phyloP scores from a whole-genome alignment of 2,329 filamentous ascomycete genomes.

The Fusarium goolgardi region DNA sequence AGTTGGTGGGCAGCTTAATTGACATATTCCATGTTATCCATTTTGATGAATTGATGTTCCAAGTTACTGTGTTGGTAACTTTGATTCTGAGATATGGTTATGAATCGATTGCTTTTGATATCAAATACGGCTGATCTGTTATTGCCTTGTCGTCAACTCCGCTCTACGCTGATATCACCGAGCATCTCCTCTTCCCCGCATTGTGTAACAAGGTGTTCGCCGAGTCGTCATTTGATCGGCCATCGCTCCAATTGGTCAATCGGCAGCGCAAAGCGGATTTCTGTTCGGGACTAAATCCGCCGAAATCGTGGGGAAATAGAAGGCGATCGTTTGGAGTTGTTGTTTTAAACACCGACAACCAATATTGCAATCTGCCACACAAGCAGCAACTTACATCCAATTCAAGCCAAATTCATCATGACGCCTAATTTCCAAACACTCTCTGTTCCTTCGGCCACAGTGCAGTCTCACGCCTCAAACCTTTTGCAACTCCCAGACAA shows the following conservation, averaged over 20 bases:
- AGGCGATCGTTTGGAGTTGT: neutral
- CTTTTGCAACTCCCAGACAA: conserved; percentile 55
- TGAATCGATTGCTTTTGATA: neutral
- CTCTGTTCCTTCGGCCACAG: conserved; percentile 53
- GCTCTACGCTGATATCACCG: conserved; percentile 22
- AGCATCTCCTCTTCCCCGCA: conserved; percentile 23
- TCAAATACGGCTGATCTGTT: neutral
- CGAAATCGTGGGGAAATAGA: conserved; percentile 7
- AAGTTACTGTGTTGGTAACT: neutral
- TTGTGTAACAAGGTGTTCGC: neutral
- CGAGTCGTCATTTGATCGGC: conserved; percentile 6
- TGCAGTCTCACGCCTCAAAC: conserved; percentile 60
- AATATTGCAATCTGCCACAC: neutral
- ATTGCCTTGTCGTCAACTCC: neutral
- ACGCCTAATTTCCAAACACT: conserved; percentile 19
- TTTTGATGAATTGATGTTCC: neutral
- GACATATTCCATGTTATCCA: conserved; percentile 42
- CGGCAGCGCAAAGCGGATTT: rapidly evolving
- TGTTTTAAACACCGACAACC: conserved; percentile 2
- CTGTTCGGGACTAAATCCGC: conserved; percentile 9
- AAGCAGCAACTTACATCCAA: neutral
- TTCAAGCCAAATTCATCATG: neutral
- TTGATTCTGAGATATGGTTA: rapidly evolving
- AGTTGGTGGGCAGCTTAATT: neutral
- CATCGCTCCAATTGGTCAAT: conserved; percentile 28